Base-by-base conservation (phyloP, 2,329 filamentous ascomycete species). In the Lachnellula subtilissima region DNA sequence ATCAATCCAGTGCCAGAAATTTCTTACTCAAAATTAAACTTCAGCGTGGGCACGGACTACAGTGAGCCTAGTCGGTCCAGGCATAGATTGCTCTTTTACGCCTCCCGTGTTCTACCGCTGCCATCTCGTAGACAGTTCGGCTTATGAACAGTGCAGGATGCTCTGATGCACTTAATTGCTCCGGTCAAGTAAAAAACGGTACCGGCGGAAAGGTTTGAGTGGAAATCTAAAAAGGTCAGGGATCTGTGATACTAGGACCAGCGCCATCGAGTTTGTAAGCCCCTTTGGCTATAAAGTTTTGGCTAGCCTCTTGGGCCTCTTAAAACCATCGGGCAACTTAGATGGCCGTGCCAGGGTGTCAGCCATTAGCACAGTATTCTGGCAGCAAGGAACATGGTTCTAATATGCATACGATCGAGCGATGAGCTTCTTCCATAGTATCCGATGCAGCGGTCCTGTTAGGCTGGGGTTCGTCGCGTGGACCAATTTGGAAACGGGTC, bases 381-480 rank as follows among this genome's bases (percentile, higher is more conserved):
- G 51, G 47, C 48, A 40, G 22, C 46, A 57, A 46, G 58, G 58
- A 57, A 51, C 58, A 60, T 22, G 58, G 53, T 45, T 57, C 36
- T 22, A 55, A 17, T 35, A 57, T 57, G 58, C 58, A 60, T 57
- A 46, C 50, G 58, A 60, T 60, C 58, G 58, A 51, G 55, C 58
- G 58, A 60, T 60, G 58, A 35, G 45, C 45, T 32, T 32, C 35
- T 57, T 55, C 50, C 53, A 48, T 51, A 22, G 22, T 22, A 51
- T 57, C 48, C 52, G 48, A 48, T 42, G 35, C 39, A 40, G 48
- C 32, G 49, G 54, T 52, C 39, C 14, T 22, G n/a, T 12, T 23
- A 15, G 12, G n/a, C 22, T 48, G 53, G 39, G 11, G 32, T 36
- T 39, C 22, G 28, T 36, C 50, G 25, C 22, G 37, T 19, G 37